These are phyloP conservation scores for Citropsis articulata DNA, from an alignment of 345 rosid genomes.

Conservation along the genomic window DNA sequence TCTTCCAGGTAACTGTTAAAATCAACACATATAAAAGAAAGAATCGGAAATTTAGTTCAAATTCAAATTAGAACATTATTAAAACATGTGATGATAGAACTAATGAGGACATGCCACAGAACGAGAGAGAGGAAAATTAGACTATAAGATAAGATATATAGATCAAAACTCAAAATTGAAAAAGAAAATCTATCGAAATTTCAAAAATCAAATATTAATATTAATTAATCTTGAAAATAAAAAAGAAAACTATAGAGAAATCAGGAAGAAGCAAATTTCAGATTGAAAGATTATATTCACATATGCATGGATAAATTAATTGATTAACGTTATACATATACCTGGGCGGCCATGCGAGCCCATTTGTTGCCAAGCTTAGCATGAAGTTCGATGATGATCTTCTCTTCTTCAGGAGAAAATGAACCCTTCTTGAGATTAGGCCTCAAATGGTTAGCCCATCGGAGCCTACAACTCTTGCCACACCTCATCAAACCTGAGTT, in stretches of 20 bases:
- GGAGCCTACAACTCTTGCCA: constrained; percentile 82
- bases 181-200: not conserved
- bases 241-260: too few relatives aligned
- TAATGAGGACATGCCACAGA: not conserved
- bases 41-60: not conserved
- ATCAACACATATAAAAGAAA: not conserved
- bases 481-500: constrained; percentile 73
- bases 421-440: constrained; percentile 82
- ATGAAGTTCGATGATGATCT: constrained; percentile 72
- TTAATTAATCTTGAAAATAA: not conserved
- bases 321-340: constrained; percentile 14
- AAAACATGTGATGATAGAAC: not conserved
- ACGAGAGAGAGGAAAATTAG: not conserved
- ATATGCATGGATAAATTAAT: not conserved
- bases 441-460: constrained; percentile 92
- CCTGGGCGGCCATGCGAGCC: constrained; percentile 98
- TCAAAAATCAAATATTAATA: not conserved
- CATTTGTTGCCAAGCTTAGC: constrained; percentile 81
- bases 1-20: constrained; percentile 68
- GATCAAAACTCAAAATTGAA: not conserved
- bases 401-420: constrained; percentile 66
- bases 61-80: not conserved
- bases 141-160: too few relatives aligned
- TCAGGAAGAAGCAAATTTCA: too few relatives aligned
- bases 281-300: not conserved